Percentiles rank a stretch among this genome's conserved stretches.
Evolutionary conservation across 768 basidiomycete species (phyloP).

Genomic region (Paxillus ammoniavirescens): DNA sequence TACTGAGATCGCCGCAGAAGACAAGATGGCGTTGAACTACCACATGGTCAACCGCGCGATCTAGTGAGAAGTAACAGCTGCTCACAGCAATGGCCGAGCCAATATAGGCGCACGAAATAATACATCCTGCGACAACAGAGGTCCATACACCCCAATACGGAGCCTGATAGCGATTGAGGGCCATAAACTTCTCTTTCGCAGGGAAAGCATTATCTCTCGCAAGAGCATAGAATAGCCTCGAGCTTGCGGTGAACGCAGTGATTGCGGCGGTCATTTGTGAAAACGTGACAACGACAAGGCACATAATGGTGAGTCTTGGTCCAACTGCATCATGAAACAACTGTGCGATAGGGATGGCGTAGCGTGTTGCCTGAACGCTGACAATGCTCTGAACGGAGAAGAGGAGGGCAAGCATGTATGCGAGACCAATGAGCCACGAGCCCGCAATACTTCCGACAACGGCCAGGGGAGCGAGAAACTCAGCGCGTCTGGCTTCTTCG

Average conservation of each 20-base stretch:
- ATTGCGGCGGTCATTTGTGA: constrained; percentile 56
- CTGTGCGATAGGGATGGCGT: constrained; percentile 60
- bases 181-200: constrained; percentile 45
- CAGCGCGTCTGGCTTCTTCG: constrained; percentile 55
- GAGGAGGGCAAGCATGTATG: constrained; percentile 57
- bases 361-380: constrained; percentile 46
- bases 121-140: constrained; percentile 50
- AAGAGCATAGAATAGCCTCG: constrained; percentile 54
- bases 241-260: constrained; percentile 59
- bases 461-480: constrained; percentile 55
- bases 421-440: constrained; percentile 55
- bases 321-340: constrained; percentile 56
- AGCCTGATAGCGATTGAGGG: constrained; percentile 51
- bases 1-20: constrained; percentile 54
- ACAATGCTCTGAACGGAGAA: constrained; percentile 55
- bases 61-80: neutral
- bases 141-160: constrained; percentile 56
- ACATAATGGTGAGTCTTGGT: constrained; percentile 44
- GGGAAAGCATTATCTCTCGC: constrained; percentile 55
- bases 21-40: constrained; percentile 55
- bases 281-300: constrained; percentile 46
- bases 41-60: neutral
- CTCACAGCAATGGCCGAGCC: constrained; percentile 54
- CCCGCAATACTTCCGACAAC: constrained; percentile 56
- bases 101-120: constrained; percentile 58